Evolutionary conservation across 768 basidiomycete genomes (phyloP), one percentile per base, ranked within the genome.

Genomic region (Lactifluus rugatus): DNA sequence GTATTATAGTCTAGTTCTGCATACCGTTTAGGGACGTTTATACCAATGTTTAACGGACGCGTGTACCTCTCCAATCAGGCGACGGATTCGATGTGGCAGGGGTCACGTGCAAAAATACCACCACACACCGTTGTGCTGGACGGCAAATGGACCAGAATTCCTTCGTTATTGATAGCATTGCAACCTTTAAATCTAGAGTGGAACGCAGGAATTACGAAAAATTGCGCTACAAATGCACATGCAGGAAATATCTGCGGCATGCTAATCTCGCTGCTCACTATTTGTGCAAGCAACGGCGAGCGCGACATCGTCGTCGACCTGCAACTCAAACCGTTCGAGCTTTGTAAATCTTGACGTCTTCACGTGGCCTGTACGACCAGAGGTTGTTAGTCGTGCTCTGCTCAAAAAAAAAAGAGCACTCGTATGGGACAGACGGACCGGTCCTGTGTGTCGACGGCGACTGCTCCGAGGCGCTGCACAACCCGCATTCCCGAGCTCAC

Each of bases 401-500:
- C 8, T 13, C 14, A 34, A 42, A 47, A 39, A 19, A 34, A 11
- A 34, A 34, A 34, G 13, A 34, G 13, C 2, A n/a, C n/a, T n/a
- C n/a, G n/a, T n/a, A n/a, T n/a, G n/a, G n/a, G n/a, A n/a, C n/a
- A 34, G 23, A 74, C 86, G 50, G 51, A 88, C 93, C 81, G 78
- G 69, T 97, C 93, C 66, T 97, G 89, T 17, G 78, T 78, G 67
- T 99, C 93, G 17, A 89, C 89, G 3, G 82, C 85, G 2, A 97
- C 94, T 1, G 93, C 86, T 37, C 94, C 95, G 44, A 99, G 70
- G 37, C 96, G 77, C 66, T 96, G 90, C 17, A 96, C 81, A 9
- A 97, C 93, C 36, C 88, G 79, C 86, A 98, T 97, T 0, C 95
- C 96, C 19, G 82, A 77, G 66, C 80, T 83, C 7, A 99, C 92